Base-by-base conservation (phyloP, 2,329 filamentous ascomycete species). In the Pyricularia grisea region DNA sequence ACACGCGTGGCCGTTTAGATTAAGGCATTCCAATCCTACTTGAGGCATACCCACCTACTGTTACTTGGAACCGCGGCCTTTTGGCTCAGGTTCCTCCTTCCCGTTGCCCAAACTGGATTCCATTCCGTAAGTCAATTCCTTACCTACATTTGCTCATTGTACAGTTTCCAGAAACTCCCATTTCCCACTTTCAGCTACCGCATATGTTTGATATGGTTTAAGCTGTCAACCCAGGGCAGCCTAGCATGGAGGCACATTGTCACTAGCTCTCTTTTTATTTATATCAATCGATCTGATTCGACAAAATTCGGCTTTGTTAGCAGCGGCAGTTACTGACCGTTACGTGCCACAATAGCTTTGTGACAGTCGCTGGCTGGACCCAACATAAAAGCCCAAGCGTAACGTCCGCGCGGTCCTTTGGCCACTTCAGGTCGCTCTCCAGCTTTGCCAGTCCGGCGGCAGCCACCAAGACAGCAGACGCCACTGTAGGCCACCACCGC, bases 401-500 rank as follows among this genome's bases (percentile, higher is more conserved):
- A 68, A 78, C 75, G 58, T 68, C 67, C 66, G 75, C 76, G 36
- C 75, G 76, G 66, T 78, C 81, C 66, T 74, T 84, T 65, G 81
- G 81, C 70, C 84, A 86, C 72, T 77, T 86, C 69, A 80, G 84
- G 70, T 84, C 84, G 33, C 78, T 84, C n/a, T 86, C 85, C 17
- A 84, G 80, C 68, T 81, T 85, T 69, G 81, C 75, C 9, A 79
- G 78, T 36, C 81, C 84, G 31, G 79, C 77, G 50, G 74, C 77
- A 28, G 27, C 58, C 9, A 28, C n/a, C 33, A 50, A 78, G 77
- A 65, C 75, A 74, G n/a, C 78, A 77, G 68, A 75, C 79, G 27
- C 76, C 78, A 72, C 78, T 78, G 30, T 78, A 79, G 50, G 31
- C 67, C 31, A 31, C n/a, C 67, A 68, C 17, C 60, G 65, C 17